These are phyloP conservation scores for Mrakia gelida DNA, from an alignment of 768 basidiomycete species.

Conservation along the genomic window DNA sequence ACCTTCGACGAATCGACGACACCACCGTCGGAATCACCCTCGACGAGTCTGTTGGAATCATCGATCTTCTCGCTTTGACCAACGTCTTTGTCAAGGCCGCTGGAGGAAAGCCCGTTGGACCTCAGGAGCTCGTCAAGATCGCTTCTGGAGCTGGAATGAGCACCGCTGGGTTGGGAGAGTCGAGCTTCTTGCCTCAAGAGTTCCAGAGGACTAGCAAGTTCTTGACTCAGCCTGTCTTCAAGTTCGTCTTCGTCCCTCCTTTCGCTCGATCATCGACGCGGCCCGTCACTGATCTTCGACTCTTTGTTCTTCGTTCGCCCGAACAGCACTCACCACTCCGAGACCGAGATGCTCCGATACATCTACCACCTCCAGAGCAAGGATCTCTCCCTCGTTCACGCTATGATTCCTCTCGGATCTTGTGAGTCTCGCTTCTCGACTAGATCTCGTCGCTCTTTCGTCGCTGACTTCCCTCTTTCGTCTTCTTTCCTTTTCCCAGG, in stretches of 20 bases:
- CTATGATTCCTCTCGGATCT: conserved; percentile 67
- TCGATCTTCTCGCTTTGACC: conserved; percentile 69
- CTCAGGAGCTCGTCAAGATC: conserved; percentile 27
- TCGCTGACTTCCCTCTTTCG: not conserved
- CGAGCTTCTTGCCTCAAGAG: conserved; percentile 23
- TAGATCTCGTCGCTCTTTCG: not conserved
- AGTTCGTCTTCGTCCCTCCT: conserved; percentile 42
- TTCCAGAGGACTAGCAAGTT: conserved; percentile 52
- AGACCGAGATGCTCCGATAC: conserved; percentile 94
- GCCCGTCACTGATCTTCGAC: conserved; percentile 54
- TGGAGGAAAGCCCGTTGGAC: conserved; percentile 13
- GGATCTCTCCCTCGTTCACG: conserved; percentile 88
- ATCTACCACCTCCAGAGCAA: conserved; percentile 90
- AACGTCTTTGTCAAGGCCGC: conserved; percentile 72
- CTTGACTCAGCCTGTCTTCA: conserved; percentile 86
- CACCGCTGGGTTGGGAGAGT: conserved; percentile 2
- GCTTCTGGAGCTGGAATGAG: conserved; percentile 22
- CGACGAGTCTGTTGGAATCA: conserved; percentile 78
- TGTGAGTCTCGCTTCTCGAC: conserved; percentile 37
- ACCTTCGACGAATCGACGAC: conserved; percentile 54
- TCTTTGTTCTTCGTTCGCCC: conserved; percentile 67
- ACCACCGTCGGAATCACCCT: conserved; percentile 78
- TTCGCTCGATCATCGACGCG: not conserved
- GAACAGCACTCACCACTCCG: conserved; percentile 95
- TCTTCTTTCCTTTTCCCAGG: conserved; percentile 55